phyloP scores from a whole-genome alignment of 2,329 filamentous ascomycete genomes.

The Chrysosphaeria jannelii region DNA sequence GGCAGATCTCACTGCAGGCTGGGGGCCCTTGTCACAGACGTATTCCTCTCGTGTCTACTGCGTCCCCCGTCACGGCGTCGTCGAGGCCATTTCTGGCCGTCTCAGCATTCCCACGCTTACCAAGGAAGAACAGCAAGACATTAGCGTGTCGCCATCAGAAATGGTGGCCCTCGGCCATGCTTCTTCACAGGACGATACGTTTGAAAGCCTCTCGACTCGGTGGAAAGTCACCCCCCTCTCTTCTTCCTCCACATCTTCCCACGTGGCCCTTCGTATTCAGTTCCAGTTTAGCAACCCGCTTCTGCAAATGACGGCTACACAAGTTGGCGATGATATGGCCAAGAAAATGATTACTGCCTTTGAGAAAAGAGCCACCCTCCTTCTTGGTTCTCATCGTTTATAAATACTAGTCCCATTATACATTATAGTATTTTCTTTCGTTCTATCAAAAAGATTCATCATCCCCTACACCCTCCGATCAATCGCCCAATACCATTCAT shows the following conservation, averaged over 20 bases:
- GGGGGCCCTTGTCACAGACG: constrained; percentile 52
- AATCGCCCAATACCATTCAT: too few species aligned
- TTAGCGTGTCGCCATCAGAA: too few species aligned
- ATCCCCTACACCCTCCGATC: too few species aligned
- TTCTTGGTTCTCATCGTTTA: constrained; percentile 7
- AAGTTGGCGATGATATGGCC: constrained; percentile 60
- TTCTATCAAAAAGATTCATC: too few species aligned
- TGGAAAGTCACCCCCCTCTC: constrained; percentile 30
- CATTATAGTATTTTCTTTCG: background rate
- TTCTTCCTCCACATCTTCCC: constrained; percentile 19
- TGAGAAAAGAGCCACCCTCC: constrained; percentile 42
- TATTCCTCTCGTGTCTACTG: constrained; percentile 63
- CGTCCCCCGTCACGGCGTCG: constrained; percentile 25
- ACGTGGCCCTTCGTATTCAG: constrained; percentile 45
- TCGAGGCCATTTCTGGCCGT: constrained; percentile 45
- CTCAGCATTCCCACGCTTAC: constrained; percentile 12
- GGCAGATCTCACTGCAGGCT: constrained; percentile 60
- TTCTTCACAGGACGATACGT: constrained; percentile 16
- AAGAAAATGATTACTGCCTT: constrained; percentile 81
- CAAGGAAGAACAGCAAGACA: too few species aligned
- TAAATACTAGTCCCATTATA: too few species aligned
- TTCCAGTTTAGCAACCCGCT: constrained; percentile 76
- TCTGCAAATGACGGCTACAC: constrained; percentile 53
- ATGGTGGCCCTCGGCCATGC: too few species aligned
- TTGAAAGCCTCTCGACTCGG: constrained; percentile 36